Conservation (phyloP, 192 early-diverging fungal genomes). For the Coemansia erecta region DNA sequence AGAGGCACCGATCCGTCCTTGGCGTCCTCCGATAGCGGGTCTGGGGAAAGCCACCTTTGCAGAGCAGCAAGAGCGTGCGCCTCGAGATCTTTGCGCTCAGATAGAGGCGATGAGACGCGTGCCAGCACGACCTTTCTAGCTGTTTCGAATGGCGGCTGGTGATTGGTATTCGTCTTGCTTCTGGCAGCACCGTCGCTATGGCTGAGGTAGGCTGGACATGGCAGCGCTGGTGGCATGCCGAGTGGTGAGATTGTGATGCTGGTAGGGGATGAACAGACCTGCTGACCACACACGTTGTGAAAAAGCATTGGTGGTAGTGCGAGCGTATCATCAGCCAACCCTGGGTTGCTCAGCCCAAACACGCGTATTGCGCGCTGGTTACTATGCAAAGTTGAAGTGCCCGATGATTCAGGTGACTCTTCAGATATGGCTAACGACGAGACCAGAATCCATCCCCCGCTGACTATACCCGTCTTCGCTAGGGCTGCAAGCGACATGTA, state of each 20-base stretch:
- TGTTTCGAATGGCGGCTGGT: conserved; percentile 29
- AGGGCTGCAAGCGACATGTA: conserved; percentile 37
- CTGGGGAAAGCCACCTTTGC: conserved; percentile 31
- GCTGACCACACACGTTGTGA: conserved; percentile 8
- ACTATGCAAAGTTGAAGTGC: background rate
- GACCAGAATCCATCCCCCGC: conserved; percentile 44
- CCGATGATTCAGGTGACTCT: background rate
- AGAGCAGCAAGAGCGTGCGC: conserved; percentile 30
- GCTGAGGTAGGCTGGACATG: conserved; percentile 20
- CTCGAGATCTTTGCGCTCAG: conserved; percentile 46
- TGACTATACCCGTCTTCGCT: conserved; percentile 38
- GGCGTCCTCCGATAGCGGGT: too few species aligned
- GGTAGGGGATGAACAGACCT: background rate
- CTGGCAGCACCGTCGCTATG: background rate
- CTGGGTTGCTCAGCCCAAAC: conserved; percentile 21
- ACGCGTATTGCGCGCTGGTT: conserved; percentile 40
- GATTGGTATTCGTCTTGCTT: background rate
- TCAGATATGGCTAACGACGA: background rate
- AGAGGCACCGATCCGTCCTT: conserved; percentile 2
- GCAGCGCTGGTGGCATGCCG: conserved; percentile 18
- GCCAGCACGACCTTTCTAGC: conserved; percentile 38
- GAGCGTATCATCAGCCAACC: background rate
- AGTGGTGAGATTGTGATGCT: conserved; percentile 20
- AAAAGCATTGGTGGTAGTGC: conserved; percentile 43
- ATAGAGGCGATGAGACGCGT: conserved; percentile 44